Base-by-base conservation (phyloP, 768 basidiomycete genomes). In the Tylopilus intermedius region DNA sequence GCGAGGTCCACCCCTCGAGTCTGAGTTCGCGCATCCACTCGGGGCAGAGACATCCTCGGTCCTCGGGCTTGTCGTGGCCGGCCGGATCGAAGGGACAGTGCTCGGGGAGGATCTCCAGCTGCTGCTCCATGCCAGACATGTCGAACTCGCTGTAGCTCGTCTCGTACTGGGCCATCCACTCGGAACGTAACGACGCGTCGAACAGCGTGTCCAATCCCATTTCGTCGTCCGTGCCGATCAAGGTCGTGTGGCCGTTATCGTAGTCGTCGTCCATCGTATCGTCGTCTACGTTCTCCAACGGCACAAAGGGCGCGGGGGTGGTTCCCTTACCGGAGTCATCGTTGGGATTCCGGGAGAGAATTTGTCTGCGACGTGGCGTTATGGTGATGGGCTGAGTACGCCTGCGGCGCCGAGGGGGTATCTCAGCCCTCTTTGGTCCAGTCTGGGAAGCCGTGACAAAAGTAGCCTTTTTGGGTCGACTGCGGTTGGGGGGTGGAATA, bases 11-110 rank as follows among this genome's bases (percentile, higher is more conserved):
- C 2, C 61, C 60, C 4, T 56, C 57, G 44, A 47, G 15, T 1
- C 59, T 45, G 9, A 32, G 38, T 29, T 63, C 50, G 43, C 43
- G 44, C 62, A 64, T 64, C 62, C 62, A 63, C 8, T 63, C 62
- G n/a, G 62, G 54, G 11, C 56, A 63, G 5, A 63, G 50, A 46
- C 59, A 61, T n/a, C 58, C 54, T 11, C 30, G 56, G 5, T 30
- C 30, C 0, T 41, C 45, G 18, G 4, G 18, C 7, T 6, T 1
- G 9, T 54, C 40, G 22, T 35, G 6, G 29, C 2, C 4, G 3
- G 9, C 22, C 26, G 5, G 18, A 1, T 18, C 22, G 0, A 22
- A n/a, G 10, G 46, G 4, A 7, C 39, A n/a, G 11, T 3, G 22
- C 27, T 0, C 33, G 4, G 10, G 27, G 27, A 32, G 18, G 21